Percentiles rank a stretch among this genome's conserved stretches.
phyloP scores from a whole-genome alignment of 306 rosid species.

The Cucurbita pepo region DNA sequence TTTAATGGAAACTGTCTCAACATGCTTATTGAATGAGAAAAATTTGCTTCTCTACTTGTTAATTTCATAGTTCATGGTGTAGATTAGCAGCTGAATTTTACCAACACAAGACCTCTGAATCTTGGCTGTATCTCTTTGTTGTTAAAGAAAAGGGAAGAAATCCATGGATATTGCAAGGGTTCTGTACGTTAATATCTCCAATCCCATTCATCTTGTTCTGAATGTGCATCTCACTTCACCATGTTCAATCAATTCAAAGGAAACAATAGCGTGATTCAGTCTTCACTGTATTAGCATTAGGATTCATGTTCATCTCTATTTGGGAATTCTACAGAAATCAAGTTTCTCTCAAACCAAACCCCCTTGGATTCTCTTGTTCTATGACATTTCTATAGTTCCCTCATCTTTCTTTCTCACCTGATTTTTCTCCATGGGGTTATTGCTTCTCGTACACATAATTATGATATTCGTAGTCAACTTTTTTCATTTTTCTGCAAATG shows the following conservation, averaged over 20 bases:
- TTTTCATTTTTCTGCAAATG: not conserved
- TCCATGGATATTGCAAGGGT: conserved; percentile 13
- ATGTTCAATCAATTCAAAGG: not conserved
- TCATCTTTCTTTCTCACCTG: no score
- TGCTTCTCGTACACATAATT: not conserved
- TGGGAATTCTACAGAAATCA: not conserved
- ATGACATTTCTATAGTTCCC: not conserved
- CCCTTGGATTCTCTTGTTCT: not conserved
- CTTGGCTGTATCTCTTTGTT: conserved; percentile 26
- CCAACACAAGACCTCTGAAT: conserved; percentile 12
- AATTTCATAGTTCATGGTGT: conserved; percentile 17
- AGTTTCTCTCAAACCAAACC: not conserved
- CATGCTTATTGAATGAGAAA: conserved; percentile 14
- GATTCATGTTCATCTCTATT: not conserved
- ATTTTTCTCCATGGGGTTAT: not conserved
- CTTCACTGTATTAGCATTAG: not conserved
- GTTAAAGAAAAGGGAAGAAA: conserved; percentile 20
- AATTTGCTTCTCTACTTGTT: conserved; percentile 8
- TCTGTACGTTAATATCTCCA: conserved; percentile 7
- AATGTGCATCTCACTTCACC: not conserved
- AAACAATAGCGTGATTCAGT: not conserved
- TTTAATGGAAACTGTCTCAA: not conserved
- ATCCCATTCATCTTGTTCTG: not conserved
- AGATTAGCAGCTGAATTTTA: conserved; percentile 27
- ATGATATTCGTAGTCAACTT: not conserved